phyloP scores from a whole-genome alignment of 805 yeast genomes.

The Lipomyces chichibuensis region DNA sequence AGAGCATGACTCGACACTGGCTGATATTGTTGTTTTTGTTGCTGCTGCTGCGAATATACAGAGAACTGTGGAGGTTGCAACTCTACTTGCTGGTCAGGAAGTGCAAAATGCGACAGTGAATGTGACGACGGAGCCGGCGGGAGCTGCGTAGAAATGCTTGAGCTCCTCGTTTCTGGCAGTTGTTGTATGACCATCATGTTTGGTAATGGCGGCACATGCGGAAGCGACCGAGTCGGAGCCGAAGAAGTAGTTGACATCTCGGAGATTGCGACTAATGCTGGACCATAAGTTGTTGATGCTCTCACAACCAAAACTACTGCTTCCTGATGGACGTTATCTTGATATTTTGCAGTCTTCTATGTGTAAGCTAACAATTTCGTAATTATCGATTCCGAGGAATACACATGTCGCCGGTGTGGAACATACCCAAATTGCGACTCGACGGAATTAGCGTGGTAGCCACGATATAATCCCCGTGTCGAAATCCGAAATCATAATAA shows the following conservation, averaged over 20 bases:
- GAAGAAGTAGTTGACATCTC: background rate
- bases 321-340: background rate
- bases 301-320: background rate
- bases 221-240: background rate
- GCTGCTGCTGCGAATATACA: background rate
- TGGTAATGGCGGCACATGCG: background rate
- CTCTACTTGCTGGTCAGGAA: background rate
- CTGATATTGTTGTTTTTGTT: background rate
- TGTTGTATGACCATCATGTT: background rate
- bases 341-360: background rate
- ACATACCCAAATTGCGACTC: no score
- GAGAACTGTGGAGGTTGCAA: background rate
- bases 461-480: no score
- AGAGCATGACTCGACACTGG: background rate
- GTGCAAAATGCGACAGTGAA: slow-evolving; percentile 10
- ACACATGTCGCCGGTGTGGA: background rate
- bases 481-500: no score
- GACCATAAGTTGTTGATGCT: background rate
- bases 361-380: background rate
- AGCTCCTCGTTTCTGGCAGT: background rate
- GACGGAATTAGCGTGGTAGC: background rate
- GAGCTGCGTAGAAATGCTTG: background rate
- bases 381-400: background rate
- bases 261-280: background rate
- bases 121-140: slow-evolving; percentile 3